These are phyloP conservation scores for Amanita phalloides DNA, from an alignment of 768 basidiomycete species.

Conservation along the genomic window DNA sequence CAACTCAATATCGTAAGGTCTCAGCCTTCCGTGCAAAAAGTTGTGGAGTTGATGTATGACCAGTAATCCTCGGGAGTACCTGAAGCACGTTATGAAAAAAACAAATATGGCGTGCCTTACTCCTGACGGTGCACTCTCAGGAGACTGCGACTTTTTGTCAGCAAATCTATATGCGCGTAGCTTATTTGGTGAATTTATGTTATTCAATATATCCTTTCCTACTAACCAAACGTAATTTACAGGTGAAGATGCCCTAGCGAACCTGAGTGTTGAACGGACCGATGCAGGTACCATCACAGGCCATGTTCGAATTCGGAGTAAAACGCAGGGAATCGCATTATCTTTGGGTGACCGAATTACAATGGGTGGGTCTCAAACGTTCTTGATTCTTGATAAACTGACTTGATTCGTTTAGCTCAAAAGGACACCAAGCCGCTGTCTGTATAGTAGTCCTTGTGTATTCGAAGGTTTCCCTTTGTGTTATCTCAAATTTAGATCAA, in stretches of 20 bases:
- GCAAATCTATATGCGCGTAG: slow-evolving; percentile 96
- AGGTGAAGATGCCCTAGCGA: slow-evolving; percentile 96
- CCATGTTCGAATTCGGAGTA: slow-evolving; percentile 92
- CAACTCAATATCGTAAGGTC: slow-evolving; percentile 62
- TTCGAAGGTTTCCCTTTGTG: not conserved
- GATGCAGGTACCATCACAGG: slow-evolving; percentile 77
- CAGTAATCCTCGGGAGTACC: slow-evolving; percentile 81
- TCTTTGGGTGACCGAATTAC: slow-evolving; percentile 88
- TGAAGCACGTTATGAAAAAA: slow-evolving; percentile 89
- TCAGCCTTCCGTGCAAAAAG: not conserved
- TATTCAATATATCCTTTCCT: not conserved
- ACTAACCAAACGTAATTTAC: not conserved
- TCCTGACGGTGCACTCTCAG: slow-evolving; percentile 87
- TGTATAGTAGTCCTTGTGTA: slow-evolving; percentile 15
- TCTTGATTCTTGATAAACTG: not conserved
- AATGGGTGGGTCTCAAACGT: slow-evolving; percentile 29
- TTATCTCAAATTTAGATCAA: not conserved
- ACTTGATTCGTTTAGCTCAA: slow-evolving; percentile 19
- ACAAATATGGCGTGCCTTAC: slow-evolving; percentile 98
- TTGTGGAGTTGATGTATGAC: too few species aligned
- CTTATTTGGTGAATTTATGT: slow-evolving; percentile 65
- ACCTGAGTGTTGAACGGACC: slow-evolving; percentile 84
- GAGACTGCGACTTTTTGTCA: slow-evolving; percentile 94
- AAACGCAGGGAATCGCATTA: slow-evolving; percentile 95
- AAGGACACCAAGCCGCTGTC: slow-evolving; percentile 28